These are phyloP conservation scores for Lipomyces mesembrius DNA, from an alignment of 805 yeast genomes.

Conservation along the genomic window DNA sequence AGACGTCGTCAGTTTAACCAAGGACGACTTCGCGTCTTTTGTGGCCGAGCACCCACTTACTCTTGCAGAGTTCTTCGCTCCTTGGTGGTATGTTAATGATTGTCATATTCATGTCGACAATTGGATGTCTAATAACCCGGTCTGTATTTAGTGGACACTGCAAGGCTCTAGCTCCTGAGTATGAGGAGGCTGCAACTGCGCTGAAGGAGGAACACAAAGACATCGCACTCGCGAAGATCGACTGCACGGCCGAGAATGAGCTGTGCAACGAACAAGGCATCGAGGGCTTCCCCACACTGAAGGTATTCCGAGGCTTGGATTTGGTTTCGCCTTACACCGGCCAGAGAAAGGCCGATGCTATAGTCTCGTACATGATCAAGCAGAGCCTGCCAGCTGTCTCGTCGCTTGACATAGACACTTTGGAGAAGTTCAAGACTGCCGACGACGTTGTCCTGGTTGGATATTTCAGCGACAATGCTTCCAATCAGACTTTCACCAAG, in stretches of 20 bases:
- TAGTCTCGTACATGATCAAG: slow-evolving; percentile 76
- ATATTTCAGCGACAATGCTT: slow-evolving; percentile 56
- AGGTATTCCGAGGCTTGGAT: slow-evolving; percentile 64
- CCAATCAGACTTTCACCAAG: slow-evolving; percentile 62
- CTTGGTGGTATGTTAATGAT: slow-evolving; percentile 61
- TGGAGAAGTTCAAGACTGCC: slow-evolving; percentile 56
- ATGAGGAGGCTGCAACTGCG: slow-evolving; percentile 68
- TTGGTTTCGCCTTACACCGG: slow-evolving; percentile 74
- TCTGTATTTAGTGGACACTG: slow-evolving; percentile 70
- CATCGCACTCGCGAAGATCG: slow-evolving; percentile 79
- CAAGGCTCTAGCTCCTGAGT: slow-evolving; percentile 83
- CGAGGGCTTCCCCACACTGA: slow-evolving; percentile 84
- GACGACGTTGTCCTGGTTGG: slow-evolving; percentile 53
- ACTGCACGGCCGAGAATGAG: slow-evolving; percentile 78
- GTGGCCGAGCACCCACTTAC: slow-evolving; percentile 75
- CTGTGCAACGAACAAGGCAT: slow-evolving; percentile 70
- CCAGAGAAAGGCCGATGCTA: slow-evolving; percentile 79
- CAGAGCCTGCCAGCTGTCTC: slow-evolving; percentile 79
- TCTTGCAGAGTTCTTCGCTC: slow-evolving; percentile 86
- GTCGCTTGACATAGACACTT: slow-evolving; percentile 53
- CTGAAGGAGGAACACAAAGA: slow-evolving; percentile 63
- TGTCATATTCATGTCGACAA: neutral
- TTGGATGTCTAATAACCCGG: neutral
- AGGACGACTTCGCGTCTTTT: slow-evolving; percentile 67
- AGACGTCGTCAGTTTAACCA: slow-evolving; percentile 80